Base-by-base conservation (phyloP, 768 basidiomycete genomes). In the Pholiota conissans region DNA sequence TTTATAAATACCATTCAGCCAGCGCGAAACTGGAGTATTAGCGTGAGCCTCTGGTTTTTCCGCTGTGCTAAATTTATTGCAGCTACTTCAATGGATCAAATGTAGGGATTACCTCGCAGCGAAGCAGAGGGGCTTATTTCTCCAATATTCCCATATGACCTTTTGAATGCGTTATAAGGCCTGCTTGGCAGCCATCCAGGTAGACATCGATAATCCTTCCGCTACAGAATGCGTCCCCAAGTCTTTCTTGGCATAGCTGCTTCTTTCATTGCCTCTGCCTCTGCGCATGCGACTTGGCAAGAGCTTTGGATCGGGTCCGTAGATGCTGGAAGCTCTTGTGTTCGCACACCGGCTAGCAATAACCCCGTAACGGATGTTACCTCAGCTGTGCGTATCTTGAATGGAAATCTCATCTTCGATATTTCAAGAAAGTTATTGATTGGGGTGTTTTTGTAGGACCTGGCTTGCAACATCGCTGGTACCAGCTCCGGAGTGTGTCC, bases 241-340 rank as follows among this genome's bases (percentile, higher is more conserved):
- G 22, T 35, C 30, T 14, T 47, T 11, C 55, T 56, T 49, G 55
- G 48, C 49, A 32, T 49, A 35, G 34, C 68, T n/a, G 76, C 75
- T n/a, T 68, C 72, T 14, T 63, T 79, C 35, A 61, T 71, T 49
- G 75, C 74, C 2, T 73, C 73, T 47, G 80, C 65, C n/a, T 72
- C 76, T 20, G 80, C 80, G 3, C 81, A 83, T 64, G 78, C 81
- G 27, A 82, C 81, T 2, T 84, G 78, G 73, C 81, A 84, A 65
- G 73, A 81, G 59, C 63, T 84, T 47, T 83, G 82, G 81, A 73
- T 82, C 52, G 79, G 79, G 52, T 74, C 73, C 52, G 75, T 79
- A 26, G 81, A 82, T 61, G 74, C 76, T 56, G 80, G 77, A 49
- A 69, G 65, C 29, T 74, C 76, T 49, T 84, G 82, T 63, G 77